Evolutionary conservation across 169 alveolate species (phyloP).

Genomic region (Plasmodium chabaudi): DNA sequence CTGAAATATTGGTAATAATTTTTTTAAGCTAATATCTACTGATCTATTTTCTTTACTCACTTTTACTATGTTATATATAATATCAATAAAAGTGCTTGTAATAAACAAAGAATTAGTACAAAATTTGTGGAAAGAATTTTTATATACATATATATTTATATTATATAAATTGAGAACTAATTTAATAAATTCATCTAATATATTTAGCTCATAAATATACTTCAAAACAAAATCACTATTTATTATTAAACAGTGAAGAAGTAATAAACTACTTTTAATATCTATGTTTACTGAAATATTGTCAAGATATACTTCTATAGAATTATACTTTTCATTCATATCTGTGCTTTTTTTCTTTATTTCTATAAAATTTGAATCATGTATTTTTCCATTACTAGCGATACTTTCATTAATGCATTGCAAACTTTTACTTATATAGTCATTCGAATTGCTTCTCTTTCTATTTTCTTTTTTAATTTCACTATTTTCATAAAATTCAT

Average conservation of each 20-base stretch:
- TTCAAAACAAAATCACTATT: constrained; percentile 60
- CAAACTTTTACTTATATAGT: neutral
- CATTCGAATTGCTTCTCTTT: neutral
- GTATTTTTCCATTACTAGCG: neutral
- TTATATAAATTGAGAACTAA: constrained; percentile 51
- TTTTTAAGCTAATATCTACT: constrained; percentile 16
- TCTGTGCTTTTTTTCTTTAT: neutral
- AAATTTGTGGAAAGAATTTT: constrained; percentile 17
- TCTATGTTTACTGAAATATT: constrained; percentile 51
- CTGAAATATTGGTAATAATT: constrained; percentile 25
- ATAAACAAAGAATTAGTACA: constrained; percentile 30
- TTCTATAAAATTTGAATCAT: neutral
- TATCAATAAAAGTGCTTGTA: constrained; percentile 29
- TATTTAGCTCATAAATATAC: constrained; percentile 53
- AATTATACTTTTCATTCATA: neutral
- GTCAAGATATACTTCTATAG: constrained; percentile 43
- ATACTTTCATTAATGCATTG: neutral
- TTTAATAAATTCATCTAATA: constrained; percentile 38
- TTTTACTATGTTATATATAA: constrained; percentile 19
- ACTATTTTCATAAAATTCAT: neutral
- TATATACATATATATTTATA: constrained; percentile 41
- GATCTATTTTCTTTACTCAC: neutral
- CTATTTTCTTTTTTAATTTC: neutral
- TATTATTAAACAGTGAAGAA: constrained; percentile 41
- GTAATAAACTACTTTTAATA: constrained; percentile 50